Percentiles rank a stretch among this genome's conserved stretches.
These are phyloP conservation scores for Umbilicaria muhlenbergii DNA, from an alignment of 495 filamentous ascomycete species.

Conservation along the genomic window DNA sequence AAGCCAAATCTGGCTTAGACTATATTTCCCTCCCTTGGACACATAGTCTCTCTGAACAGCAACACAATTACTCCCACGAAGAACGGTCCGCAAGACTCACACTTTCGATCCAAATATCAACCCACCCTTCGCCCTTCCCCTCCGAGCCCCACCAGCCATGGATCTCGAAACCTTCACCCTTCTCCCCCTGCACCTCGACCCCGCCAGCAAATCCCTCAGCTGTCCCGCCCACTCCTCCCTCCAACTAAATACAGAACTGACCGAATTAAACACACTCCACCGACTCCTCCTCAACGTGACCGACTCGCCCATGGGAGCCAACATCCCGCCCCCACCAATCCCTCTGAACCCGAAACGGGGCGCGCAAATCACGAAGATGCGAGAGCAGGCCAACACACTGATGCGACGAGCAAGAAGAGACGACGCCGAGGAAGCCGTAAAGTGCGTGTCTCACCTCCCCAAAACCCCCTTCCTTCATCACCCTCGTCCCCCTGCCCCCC, in stretches of 20 bases:
- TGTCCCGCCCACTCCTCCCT: conserved; percentile 49
- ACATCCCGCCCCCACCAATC: conserved; percentile 59
- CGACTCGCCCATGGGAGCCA: conserved; percentile 25
- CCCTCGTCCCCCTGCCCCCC: conserved; percentile 31
- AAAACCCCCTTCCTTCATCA: conserved; percentile 48
- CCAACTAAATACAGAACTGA: conserved; percentile 33
- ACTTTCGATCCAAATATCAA: too few species aligned
- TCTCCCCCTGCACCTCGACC: conserved; percentile 68
- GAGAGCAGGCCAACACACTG: conserved; percentile 60
- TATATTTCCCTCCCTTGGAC: too few species aligned
- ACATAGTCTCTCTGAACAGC: too few species aligned
- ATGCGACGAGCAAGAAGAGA: too few species aligned
- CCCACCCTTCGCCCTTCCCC: neutral
- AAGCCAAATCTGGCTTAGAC: too few species aligned
- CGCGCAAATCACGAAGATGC: conserved; percentile 76
- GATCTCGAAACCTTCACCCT: conserved; percentile 61
- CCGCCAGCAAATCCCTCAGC: conserved; percentile 58
- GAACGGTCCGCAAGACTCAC: too few species aligned
- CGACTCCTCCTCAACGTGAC: conserved; percentile 46
- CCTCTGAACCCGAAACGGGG: conserved; percentile 74
- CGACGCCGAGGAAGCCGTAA: too few species aligned
- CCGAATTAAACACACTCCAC: conserved; percentile 59
- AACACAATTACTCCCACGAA: too few species aligned
- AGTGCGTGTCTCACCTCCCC: too few species aligned
- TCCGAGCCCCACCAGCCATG: conserved; percentile 23